Evolutionary conservation across 495 filamentous ascomycete species (phyloP).

Genomic region (Physcia stellaris): DNA sequence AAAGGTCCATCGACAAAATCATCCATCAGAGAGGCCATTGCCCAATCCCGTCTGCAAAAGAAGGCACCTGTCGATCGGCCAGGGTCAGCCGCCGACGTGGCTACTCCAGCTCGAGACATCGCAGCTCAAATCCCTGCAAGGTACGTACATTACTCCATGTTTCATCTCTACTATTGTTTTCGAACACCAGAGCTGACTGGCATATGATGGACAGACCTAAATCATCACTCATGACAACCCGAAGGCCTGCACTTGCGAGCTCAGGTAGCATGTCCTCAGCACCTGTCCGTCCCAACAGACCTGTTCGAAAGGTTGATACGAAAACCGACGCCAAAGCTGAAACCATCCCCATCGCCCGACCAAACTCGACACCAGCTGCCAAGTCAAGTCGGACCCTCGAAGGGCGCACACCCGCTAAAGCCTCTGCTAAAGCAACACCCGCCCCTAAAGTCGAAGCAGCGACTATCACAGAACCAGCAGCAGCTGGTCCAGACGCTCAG

Average conservation of each 20-base stretch:
- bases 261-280: conserved; percentile 40
- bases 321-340: conserved; percentile 45
- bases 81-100: conserved; percentile 57
- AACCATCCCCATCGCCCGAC: conserved; percentile 31
- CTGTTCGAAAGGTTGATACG: conserved; percentile 36
- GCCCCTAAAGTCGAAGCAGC: too few species aligned
- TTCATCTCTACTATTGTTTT: too few species aligned
- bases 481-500: not conserved
- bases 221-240: conserved; percentile 19
- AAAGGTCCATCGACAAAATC: conserved; percentile 29
- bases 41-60: conserved; percentile 64
- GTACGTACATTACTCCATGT: conserved; percentile 31
- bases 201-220: too few species aligned
- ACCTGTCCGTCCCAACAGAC: conserved; percentile 42
- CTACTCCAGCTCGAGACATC: too few species aligned
- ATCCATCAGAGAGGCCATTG: conserved; percentile 63
- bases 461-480: not conserved
- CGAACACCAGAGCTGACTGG: too few species aligned
- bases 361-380: conserved; percentile 5
- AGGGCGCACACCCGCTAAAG: not conserved
- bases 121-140: too few species aligned
- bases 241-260: conserved; percentile 11
- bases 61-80: conserved; percentile 54
- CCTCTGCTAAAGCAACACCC: not conserved
- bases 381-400: conserved; percentile 3